These are phyloP conservation scores for Brassica nigra DNA, from an alignment of 345 rosid genomes.

Conservation along the genomic window DNA sequence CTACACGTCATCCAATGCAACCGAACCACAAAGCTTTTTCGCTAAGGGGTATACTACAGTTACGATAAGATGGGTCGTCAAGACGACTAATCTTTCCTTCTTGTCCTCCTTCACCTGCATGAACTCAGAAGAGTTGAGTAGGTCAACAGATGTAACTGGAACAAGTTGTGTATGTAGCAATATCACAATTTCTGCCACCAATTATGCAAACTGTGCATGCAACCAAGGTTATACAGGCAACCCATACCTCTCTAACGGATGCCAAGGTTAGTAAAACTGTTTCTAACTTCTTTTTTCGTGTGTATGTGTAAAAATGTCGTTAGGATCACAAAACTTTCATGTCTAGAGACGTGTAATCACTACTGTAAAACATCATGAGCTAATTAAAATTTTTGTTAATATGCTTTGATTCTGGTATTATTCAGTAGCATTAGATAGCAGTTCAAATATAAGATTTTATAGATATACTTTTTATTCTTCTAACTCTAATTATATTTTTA, in stretches of 20 bases:
- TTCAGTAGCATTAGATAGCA: too few relatives aligned
- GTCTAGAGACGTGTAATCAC: not conserved
- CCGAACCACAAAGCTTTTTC: not conserved
- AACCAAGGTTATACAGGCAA: constrained; percentile 33
- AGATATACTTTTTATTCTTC: too few relatives aligned
- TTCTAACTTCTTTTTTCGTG: not conserved
- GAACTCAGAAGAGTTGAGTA: not conserved
- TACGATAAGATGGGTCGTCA: constrained; percentile 36
- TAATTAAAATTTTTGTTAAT: not conserved
- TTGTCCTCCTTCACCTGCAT: constrained; percentile 3
- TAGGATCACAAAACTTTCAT: not conserved
- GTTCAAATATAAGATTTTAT: too few relatives aligned
- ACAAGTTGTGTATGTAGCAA: not conserved
- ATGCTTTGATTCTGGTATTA: too few relatives aligned
- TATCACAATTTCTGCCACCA: not conserved
- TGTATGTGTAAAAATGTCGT: too few relatives aligned
- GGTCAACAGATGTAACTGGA: too few relatives aligned
- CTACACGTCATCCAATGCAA: not conserved
- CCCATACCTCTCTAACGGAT: constrained; percentile 28
- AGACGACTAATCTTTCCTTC: constrained; percentile 1
- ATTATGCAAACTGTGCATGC: constrained; percentile 16
- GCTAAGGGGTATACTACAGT: constrained; percentile 4
- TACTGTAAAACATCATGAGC: not conserved
- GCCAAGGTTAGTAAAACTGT: constrained; percentile 2
- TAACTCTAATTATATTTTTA: too few relatives aligned